Conservation (phyloP, 192 early-diverging fungal species). For the Chytriomyces sp. region DNA sequence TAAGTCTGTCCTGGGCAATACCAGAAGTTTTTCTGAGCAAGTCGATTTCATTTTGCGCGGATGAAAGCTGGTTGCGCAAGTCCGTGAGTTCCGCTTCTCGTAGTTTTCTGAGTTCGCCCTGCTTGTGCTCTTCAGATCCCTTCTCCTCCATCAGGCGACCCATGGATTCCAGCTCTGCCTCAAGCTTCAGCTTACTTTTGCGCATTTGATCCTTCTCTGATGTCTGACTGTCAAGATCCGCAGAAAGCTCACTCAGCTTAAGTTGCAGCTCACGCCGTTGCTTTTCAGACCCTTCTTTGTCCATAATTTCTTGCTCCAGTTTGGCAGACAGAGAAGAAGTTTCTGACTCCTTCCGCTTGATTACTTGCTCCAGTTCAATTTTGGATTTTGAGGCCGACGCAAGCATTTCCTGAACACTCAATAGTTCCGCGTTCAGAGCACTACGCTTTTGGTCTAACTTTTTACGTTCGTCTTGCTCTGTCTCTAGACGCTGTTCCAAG, state of each 20-base stretch:
- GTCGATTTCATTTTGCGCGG: slow-evolving; percentile 50
- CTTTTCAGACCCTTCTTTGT: slow-evolving; percentile 55
- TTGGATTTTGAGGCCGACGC: slow-evolving; percentile 40
- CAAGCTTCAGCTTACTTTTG: slow-evolving; percentile 55
- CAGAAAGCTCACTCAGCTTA: slow-evolving; percentile 40
- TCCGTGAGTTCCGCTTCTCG: slow-evolving; percentile 59
- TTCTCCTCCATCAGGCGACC: slow-evolving; percentile 53
- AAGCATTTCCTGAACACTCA: slow-evolving; percentile 35
- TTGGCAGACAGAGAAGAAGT: slow-evolving; percentile 39
- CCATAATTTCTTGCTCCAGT: slow-evolving; percentile 38
- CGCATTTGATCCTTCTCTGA: slow-evolving; percentile 50
- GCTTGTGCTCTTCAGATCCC: slow-evolving; percentile 56
- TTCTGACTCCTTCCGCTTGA: slow-evolving; percentile 54
- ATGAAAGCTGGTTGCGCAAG: slow-evolving; percentile 44
- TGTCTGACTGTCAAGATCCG: slow-evolving; percentile 50
- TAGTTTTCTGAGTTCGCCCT: slow-evolving; percentile 52
- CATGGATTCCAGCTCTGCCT: slow-evolving; percentile 48
- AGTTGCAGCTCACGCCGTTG: slow-evolving; percentile 50
- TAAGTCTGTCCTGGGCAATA: slow-evolving; percentile 46
- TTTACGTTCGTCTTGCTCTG: slow-evolving; percentile 46
- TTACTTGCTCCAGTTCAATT: slow-evolving; percentile 44
- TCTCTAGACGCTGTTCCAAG: slow-evolving; percentile 49
- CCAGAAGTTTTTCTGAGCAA: slow-evolving; percentile 45
- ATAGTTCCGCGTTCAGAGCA: slow-evolving; percentile 45
- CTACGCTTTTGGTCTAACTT: slow-evolving; percentile 37